phyloP scores from a whole-genome alignment of 257 asterid genomes.

The Vinca minor region DNA sequence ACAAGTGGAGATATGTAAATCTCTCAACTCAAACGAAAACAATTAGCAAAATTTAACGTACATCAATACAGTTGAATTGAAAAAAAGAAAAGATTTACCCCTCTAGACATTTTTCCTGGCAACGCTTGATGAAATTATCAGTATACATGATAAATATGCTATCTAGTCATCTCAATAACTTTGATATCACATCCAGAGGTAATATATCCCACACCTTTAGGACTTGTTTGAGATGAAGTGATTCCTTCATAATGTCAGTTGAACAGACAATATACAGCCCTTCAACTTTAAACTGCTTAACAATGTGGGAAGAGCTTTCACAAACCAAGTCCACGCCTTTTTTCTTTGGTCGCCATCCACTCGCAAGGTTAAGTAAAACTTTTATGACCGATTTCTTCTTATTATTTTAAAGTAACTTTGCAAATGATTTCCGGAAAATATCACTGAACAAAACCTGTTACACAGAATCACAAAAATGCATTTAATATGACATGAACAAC shows the following conservation, averaged over 20 bases:
- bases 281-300: constrained; percentile 48
- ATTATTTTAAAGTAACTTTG: constrained; percentile 22
- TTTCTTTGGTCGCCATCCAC: constrained; percentile 70
- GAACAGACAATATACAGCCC: constrained; percentile 41
- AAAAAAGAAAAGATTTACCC: constrained; percentile 31
- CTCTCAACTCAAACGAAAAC: neutral
- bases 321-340: constrained; percentile 35
- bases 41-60: neutral
- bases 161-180: constrained; percentile 42
- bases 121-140: constrained; percentile 37
- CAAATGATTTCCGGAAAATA: constrained; percentile 46
- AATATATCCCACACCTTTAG: constrained; percentile 58
- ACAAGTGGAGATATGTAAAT: neutral
- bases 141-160: constrained; percentile 38
- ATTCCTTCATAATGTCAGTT: constrained; percentile 35
- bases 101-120: constrained; percentile 36
- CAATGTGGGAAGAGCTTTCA: constrained; percentile 33
- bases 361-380: constrained; percentile 41
- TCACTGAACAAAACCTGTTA: constrained; percentile 57
- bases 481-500: no score
- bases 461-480: no score
- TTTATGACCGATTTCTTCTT: constrained; percentile 31
- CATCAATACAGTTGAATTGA: neutral
- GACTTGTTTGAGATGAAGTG: constrained; percentile 34
- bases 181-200: constrained; percentile 36